These are phyloP conservation scores for Ceratocystis variospora DNA, from an alignment of 2,329 filamentous ascomycete species.

Conservation along the genomic window DNA sequence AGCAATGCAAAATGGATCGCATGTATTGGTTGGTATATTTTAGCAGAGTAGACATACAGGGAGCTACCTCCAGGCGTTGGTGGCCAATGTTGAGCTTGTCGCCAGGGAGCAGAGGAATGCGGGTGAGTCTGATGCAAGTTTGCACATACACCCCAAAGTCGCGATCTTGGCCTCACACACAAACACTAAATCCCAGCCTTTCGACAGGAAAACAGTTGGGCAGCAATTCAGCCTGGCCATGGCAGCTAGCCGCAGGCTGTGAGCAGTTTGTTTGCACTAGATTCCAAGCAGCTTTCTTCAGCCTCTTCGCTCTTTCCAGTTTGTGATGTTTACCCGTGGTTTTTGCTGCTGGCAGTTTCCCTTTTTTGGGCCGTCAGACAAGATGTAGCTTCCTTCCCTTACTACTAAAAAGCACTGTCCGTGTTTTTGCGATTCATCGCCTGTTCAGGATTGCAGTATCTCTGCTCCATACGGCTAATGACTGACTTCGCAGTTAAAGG, in stretches of 20 bases:
- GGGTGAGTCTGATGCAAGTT: not conserved
- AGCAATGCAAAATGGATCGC: not conserved
- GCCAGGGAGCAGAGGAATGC: constrained; percentile 9
- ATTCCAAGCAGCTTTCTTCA: not conserved
- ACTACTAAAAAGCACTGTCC: not conserved
- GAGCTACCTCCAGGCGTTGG: not conserved
- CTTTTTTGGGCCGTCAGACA: not conserved
- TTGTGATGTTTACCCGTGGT: not conserved
- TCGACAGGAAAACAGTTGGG: not conserved
- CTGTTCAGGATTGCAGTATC: too few relatives aligned
- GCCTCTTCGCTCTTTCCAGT: not conserved
- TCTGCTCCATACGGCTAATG: too few relatives aligned
- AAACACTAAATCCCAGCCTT: not conserved
- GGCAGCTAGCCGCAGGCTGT: not conserved
- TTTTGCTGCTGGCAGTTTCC: not conserved
- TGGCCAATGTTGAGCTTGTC: not conserved
- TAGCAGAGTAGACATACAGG: not conserved
- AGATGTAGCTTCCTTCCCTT: not conserved
- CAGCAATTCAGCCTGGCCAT: not conserved
- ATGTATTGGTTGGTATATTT: not conserved
- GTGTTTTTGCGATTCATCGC: too few relatives aligned
- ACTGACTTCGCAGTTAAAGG: too few relatives aligned
- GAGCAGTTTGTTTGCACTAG: not conserved
- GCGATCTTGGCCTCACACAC: not conserved
- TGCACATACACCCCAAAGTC: not conserved